Evolutionary conservation across 192 early-diverging fungal genomes (phyloP).

Genomic region (Mortierella alpina): DNA sequence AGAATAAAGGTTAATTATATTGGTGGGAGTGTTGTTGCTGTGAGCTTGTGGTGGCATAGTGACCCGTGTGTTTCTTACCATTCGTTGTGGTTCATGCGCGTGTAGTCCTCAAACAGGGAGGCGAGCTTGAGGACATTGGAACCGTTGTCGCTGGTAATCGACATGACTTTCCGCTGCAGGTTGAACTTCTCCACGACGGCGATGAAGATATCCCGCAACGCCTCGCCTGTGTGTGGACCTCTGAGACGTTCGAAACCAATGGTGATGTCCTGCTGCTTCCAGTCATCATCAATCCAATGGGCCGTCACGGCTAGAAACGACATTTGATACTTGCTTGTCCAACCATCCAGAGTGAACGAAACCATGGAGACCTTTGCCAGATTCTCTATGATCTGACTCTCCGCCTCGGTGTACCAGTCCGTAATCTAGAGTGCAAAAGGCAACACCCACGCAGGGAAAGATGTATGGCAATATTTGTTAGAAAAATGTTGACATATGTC

Average conservation of each 20-base stretch:
- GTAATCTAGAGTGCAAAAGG: background rate
- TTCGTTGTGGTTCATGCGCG: background rate
- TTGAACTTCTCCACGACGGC: slow-evolving; percentile 1
- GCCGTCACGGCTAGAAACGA: slow-evolving; percentile 8
- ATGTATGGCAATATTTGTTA: no score
- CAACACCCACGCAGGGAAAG: no score
- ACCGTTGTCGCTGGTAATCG: slow-evolving; percentile 4
- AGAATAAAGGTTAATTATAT: no score
- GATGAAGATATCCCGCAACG: background rate
- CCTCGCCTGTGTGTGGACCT: slow-evolving; percentile 11
- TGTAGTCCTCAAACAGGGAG: background rate
- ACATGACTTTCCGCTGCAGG: slow-evolving; percentile 10
- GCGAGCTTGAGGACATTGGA: slow-evolving; percentile 13
- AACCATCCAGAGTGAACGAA: slow-evolving; percentile 11
- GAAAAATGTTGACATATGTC: no score
- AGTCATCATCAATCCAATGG: slow-evolving; percentile 6
- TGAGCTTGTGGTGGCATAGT: no score
- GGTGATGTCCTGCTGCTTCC: slow-evolving; percentile 3
- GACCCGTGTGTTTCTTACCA: background rate
- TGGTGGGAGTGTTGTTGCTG: no score
- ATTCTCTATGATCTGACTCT: background rate
- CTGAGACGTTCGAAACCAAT: background rate
- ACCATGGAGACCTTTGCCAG: slow-evolving; percentile 1
- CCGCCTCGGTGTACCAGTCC: background rate
- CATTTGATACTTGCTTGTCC: slow-evolving; percentile 1